phyloP scores from a whole-genome alignment of 257 asterid genomes.

The Lycium ferocissimum region DNA sequence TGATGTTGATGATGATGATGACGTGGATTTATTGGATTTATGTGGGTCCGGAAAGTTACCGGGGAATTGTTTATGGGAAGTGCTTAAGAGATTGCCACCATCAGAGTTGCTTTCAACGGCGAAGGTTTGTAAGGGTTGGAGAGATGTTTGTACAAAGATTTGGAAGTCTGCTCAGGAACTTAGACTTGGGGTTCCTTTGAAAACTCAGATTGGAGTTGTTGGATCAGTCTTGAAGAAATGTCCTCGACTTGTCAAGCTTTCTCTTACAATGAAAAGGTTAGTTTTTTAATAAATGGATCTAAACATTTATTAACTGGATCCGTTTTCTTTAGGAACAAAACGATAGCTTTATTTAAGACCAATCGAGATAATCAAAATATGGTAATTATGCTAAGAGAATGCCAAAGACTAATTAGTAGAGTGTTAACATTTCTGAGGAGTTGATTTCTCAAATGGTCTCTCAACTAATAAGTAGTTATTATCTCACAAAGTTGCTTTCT shows the following conservation, averaged over 20 bases:
- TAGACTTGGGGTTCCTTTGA: constrained; percentile 77
- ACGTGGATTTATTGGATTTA: constrained; percentile 57
- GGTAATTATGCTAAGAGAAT: no score
- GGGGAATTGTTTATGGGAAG: constrained; percentile 77
- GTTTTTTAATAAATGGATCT: constrained; percentile 50
- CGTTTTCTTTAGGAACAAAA: not conserved
- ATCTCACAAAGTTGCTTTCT: no score
- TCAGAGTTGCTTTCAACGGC: constrained; percentile 69
- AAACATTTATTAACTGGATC: constrained; percentile 37
- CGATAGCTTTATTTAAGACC: not conserved
- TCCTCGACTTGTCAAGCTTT: constrained; percentile 67
- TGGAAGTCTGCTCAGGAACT: constrained; percentile 96
- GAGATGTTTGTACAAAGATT: constrained; percentile 67
- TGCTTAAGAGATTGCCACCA: constrained; percentile 86
- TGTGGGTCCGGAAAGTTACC: constrained; percentile 60
- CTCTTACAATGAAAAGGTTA: constrained; percentile 87
- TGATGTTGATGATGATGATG: constrained; percentile 44
- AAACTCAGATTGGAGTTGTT: constrained; percentile 75
- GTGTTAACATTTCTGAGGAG: no score
- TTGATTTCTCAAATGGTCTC: no score
- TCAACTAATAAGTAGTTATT: no score
- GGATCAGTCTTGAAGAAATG: constrained; percentile 94
- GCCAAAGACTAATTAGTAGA: no score
- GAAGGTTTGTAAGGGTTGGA: constrained; percentile 87
- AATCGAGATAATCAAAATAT: not conserved